A percentile compares a stretch with the other conserved stretches of the same genome.
These are phyloP conservation scores for Vigna angularis DNA, from an alignment of 306 rosid genomes.

Conservation along the genomic window DNA sequence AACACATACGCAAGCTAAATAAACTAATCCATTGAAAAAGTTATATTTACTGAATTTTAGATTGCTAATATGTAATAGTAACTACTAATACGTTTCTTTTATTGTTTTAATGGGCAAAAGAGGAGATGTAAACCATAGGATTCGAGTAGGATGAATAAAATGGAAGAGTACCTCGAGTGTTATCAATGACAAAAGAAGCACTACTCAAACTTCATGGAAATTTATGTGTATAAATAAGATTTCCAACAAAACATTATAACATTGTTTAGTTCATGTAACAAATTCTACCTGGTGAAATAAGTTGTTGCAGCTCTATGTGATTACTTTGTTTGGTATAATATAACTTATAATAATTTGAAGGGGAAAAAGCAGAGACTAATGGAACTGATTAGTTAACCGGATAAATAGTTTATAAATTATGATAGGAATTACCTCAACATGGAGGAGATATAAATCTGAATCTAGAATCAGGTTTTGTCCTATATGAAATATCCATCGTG, in stretches of 20 bases:
- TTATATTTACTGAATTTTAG: too few species aligned
- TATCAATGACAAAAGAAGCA: neutral
- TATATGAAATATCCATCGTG: slow-evolving; percentile 91
- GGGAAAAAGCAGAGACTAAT: slow-evolving; percentile 7
- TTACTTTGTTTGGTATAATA: neutral
- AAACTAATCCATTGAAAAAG: neutral
- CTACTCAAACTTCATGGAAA: too few species aligned
- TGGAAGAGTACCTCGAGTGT: neutral
- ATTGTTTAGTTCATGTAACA: neutral
- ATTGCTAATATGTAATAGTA: neutral
- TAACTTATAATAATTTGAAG: neutral
- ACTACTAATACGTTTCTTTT: neutral
- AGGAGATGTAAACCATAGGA: too few species aligned
- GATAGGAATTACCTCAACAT: slow-evolving; percentile 75
- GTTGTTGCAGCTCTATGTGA: too few species aligned
- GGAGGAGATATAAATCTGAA: slow-evolving; percentile 96
- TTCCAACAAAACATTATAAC: neutral
- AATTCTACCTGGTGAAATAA: neutral
- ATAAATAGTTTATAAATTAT: slow-evolving; percentile 27
- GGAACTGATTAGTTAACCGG: slow-evolving; percentile 19
- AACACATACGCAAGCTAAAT: neutral
- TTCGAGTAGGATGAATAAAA: neutral
- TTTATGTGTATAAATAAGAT: neutral
- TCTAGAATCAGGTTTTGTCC: slow-evolving; percentile 83
- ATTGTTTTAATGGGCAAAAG: too few species aligned